Base-by-base conservation (phyloP, 345 rosid species). In the Linum usitatissimum region DNA sequence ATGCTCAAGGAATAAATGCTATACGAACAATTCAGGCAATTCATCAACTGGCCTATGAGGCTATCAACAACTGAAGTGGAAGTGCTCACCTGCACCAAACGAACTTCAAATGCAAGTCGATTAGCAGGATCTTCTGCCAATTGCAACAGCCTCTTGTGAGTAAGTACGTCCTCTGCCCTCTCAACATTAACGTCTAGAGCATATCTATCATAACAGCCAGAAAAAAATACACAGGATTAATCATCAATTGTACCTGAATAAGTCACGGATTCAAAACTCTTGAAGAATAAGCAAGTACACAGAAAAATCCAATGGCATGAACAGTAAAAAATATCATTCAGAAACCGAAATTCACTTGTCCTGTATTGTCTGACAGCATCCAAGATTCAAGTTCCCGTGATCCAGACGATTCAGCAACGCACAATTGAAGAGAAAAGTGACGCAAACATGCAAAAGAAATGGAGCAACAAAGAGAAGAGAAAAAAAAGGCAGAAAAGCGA, bases 111-210 rank as follows among this genome's bases (percentile, higher is more conserved):
- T 8, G 77, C 99, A 54, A 90, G 95, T 53, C 80, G 76, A 79
- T 81, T 90, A 13, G 82, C 66, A 67, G 91, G 90, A 69, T 80
- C 86, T 68, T 90, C 91, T 7, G 97, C 99, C 73, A 81, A 67
- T 49, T 81, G 78, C 45, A 93, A 72, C 61, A 93, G 63, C 73
- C 90, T 81, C 75, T 84, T 89, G 70, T 90, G 99, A 18, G 78
- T 78, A 38, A 90, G 82, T 38, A 93, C 97, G 73, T 90, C 97
- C 68, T 86, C 97, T 34, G 99, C 97, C 62, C 97, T 86, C 84
- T 93, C 97, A 72, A 85, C 97, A 73, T 93, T 93, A 40, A 93
- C 99, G 80, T 93, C 99, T 63, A 87, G 36, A 14, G 92, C 97
- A 59, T 93, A 93, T 63, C 97, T 92, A 9, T 18, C 10, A 17